Base-by-base conservation (phyloP, 345 rosid genomes). In the Pseudoturritis turrita region DNA sequence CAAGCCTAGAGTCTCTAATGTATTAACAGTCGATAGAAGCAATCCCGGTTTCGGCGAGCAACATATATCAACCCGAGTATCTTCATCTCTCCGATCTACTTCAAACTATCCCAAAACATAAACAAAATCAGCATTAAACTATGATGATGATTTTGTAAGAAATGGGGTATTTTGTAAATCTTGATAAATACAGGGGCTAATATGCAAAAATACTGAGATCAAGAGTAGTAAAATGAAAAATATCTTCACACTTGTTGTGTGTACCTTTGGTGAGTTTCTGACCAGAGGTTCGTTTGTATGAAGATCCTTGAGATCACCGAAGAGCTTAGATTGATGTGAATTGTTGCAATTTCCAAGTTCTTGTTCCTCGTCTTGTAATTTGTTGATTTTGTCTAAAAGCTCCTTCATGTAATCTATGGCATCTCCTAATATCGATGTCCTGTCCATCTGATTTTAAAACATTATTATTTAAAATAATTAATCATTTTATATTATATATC, bases 181-280 rank as follows among this genome's bases (percentile, higher is more conserved):
- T n/a, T 18, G 33, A 40, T 13, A 50, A 28, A 47, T 13, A 46
- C 4, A 62, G 40, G 71, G 76, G 53, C 21, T 39, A 35, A 7
- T 31, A 49, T 40, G 76, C 41, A 56, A 70, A 26, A 10, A 12
- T 11, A 45, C 6, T 6, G 50, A 58, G 63, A 65, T 19, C 8
- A 41, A 65, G 28, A 43, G 31, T 46, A 53, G 31, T 26, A 46
- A 28, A 22, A 46, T 49, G 29, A 12, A 45, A 55, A 68, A 62
- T 75, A 68, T 51, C 62, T 41, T 51, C 18, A n/a, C 11, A 29
- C 4, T 39, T 55, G 58, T 45, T 55, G n/a, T 6, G 51, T 57
- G 56, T 84, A 91, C 97, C 97, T 91, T 91, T 8, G 97, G 96
- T 31, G 98, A 84, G 75, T 94, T 94, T 81, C 91, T 84, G 72